Conservation (phyloP, 768 basidiomycete species). For the Mycena capillaripes region DNA sequence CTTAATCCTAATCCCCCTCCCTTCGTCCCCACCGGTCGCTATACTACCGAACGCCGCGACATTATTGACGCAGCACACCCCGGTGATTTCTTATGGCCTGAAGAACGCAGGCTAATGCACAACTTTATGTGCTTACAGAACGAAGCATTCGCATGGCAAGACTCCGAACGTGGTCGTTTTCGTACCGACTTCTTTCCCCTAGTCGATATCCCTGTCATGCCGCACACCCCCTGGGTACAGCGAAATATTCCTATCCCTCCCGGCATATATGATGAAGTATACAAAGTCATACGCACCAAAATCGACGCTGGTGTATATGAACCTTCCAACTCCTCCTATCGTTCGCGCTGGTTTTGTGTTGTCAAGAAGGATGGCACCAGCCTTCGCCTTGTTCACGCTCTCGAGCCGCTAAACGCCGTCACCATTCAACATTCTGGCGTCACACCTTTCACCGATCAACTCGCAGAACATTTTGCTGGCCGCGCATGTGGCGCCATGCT, state of each 20-base stretch:
- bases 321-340: no score
- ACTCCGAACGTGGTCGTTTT: conserved; percentile 33
- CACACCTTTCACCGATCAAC: no score
- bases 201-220: no score
- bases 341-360: conserved; percentile 34
- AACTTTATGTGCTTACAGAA: conserved; percentile 30
- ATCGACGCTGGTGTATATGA: conserved; percentile 1
- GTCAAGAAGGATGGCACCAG: conserved; percentile 31
- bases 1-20: conserved; percentile 25
- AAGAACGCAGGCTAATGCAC: conserved; percentile 20
- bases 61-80: conserved; percentile 16
- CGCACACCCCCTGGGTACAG: no score
- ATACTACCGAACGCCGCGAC: conserved; percentile 18
- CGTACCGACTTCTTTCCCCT: no score
- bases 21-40: conserved; percentile 21
- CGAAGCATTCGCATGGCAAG: conserved; percentile 36
- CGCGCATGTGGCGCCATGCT: conserved; percentile 17
- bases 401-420: conserved; percentile 37
- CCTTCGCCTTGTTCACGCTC: conserved; percentile 33
- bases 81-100: conserved; percentile 29
- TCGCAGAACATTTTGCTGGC: neutral
- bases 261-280: conserved; percentile 35
- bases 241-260: conserved; percentile 38
- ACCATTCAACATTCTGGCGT: no score
- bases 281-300: neutral